Base-by-base conservation (phyloP, 2,329 filamentous ascomycete genomes). In the Canariomyces notabilis region DNA sequence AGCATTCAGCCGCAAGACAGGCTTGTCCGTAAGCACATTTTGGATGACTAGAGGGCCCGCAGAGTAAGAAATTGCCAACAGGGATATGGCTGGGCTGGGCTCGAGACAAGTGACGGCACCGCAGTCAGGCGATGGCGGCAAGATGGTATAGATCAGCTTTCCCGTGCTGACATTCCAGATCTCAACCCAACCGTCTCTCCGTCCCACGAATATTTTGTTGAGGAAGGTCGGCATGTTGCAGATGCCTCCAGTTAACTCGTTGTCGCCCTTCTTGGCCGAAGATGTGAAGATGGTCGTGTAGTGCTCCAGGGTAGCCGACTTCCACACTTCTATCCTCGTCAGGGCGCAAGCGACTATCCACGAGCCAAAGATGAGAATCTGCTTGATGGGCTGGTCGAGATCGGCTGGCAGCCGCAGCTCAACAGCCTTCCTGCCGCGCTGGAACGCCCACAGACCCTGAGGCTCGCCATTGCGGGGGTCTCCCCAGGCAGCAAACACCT, bases 121-220 rank as follows among this genome's bases (percentile, higher is more conserved):
- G 56, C 80, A 84, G 42, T 82, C 76, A 2, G 83, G 73, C 7
- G 79, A 77, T 0, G 87, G 83, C 1, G 93, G 87, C 12, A 93
- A 71, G 42, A 98, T 83, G 2, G 89, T 94, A 66, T 96, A 94
- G 21, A 98, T 80, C 44, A 96, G 75, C 65, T 94, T 95, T 38
- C 80, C 90, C 3, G 88, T 95, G 62, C 86, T 94, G 50, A 98
- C 73, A 62, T 98, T 98, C 91, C 93, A 98, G 41, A 98, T 95
- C 62, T 98, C 93, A 7, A 96, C 83, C 65, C 83, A 85, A 6
- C 93, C 93, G 64, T 98, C 89, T 53, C 79, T 79, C 58, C 89
- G 83, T 8, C 89, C 94, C 2, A 89, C 86, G 55, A 97, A 89
- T 36, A 98, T 79, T 67, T 98, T 98, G 74, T 98, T 98, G 50